Base-by-base conservation (phyloP, 176 grass and related monocot species). In the Miscanthus lutarioriparius region DNA sequence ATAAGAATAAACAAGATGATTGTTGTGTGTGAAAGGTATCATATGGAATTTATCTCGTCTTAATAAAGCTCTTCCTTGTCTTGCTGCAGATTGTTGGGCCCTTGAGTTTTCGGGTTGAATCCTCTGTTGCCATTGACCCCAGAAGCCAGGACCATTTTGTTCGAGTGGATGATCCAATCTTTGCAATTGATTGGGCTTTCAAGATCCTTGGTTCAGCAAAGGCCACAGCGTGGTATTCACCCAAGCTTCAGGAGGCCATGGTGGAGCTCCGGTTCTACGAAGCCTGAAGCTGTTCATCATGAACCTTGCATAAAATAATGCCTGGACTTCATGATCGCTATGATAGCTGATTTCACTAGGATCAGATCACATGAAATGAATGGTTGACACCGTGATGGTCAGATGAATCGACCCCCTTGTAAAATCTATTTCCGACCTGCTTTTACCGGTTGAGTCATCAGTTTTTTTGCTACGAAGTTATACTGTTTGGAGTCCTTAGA, bases 171-270 rank as follows among this genome's bases (percentile, higher is more conserved):
- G 96, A 95, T 45, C 87, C 93, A 0, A 70, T 98, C 11, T 93
- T 91, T 16, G 96, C 91, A 41, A 90, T 98, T 51, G 96, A 98
- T 72, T 95, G 93, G 93, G 96, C 96, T 82, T 87, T 98, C 30
- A 94, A 92, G 73, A 89, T 98, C 75, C 89, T 98, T 37, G 93
- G 91, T 79, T 98, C 96, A 61, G 96, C 96, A 69, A 98, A 94
- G 77, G 96, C 96, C n/a, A 98, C 93, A 37, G 85, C 89, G 40
- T 98, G 96, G 96, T 95, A 91, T 81, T 98, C 93, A 28, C 93
- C 96, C 13, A 92, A 85, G 67, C 85, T 72, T 27, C 83, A 93
- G 66, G 96, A 95, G 66, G 93, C 83, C 54, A 98, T 95, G 93
- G 83, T 98, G 81, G 91, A 95, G 75, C 93, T 98, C 56, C 85